These are phyloP conservation scores for Pelagophyceae sp. DNA, from an alignment of 352 stramenopile species.

Conservation along the genomic window DNA sequence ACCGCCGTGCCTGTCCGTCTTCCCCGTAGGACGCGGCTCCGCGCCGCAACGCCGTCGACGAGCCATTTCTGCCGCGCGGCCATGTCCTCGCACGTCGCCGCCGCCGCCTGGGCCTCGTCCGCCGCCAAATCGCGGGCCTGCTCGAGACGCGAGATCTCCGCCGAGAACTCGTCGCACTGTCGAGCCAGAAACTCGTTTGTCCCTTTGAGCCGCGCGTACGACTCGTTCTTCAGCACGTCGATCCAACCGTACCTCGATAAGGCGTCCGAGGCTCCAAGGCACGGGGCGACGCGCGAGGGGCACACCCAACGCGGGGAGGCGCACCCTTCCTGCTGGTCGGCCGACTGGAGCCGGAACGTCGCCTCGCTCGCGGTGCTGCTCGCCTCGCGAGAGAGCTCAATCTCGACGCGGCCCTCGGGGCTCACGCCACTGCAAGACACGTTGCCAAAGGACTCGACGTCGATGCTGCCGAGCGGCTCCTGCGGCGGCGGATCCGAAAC, in stretches of 20 bases:
- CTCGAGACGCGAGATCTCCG: neutral
- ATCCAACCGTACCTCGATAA: slow-evolving; percentile 6
- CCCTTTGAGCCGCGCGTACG: slow-evolving; percentile 8
- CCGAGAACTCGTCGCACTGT: slow-evolving; percentile 14
- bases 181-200: neutral
- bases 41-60: neutral
- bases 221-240: neutral
- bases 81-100: neutral
- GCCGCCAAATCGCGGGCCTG: neutral
- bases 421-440: neutral
- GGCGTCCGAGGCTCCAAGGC: too few species aligned
- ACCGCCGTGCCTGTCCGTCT: neutral
- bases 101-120: neutral
- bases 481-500: too few species aligned
- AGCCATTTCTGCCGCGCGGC: neutral
- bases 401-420: neutral
- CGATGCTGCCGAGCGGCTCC: slow-evolving; percentile 11
- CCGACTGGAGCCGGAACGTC: neutral
- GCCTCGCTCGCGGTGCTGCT: neutral
- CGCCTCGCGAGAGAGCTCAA: neutral
- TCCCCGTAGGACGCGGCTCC: neutral
- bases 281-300: too few species aligned
- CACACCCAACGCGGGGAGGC: too few species aligned
- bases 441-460: slow-evolving; percentile 4
- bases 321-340: neutral